These are phyloP conservation scores for Penicillium roqueforti DNA, from an alignment of 495 filamentous ascomycete genomes.

Conservation along the genomic window DNA sequence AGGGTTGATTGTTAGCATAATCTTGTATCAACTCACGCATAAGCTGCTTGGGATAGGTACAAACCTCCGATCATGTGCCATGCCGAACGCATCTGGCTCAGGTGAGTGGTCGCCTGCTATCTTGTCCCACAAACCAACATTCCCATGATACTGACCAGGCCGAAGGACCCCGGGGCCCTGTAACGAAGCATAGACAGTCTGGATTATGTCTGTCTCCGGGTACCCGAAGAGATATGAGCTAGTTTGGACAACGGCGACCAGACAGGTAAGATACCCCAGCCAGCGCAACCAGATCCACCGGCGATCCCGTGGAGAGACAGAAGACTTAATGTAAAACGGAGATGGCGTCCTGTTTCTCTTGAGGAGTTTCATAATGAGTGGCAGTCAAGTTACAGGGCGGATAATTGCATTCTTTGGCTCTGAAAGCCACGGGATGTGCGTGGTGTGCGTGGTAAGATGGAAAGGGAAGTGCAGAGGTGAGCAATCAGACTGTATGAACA, in stretches of 20 bases:
- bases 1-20: background rate
- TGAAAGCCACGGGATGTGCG: background rate
- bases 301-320: background rate
- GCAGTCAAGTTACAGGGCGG: background rate
- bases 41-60: background rate
- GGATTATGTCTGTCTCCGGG: slow-evolving; percentile 5
- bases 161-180: slow-evolving; percentile 9
- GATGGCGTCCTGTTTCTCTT: background rate
- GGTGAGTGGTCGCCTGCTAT: slow-evolving; percentile 14
- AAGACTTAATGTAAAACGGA: background rate
- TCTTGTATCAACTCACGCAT: background rate
- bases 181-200: background rate
- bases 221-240: slow-evolving; percentile 1
- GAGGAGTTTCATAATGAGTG: background rate
- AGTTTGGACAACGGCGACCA: slow-evolving; percentile 9
- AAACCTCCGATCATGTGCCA: slow-evolving; percentile 16
- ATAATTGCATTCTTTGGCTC: background rate
- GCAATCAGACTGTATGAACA: background rate
- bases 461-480: background rate
- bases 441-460: background rate
- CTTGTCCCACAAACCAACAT: background rate
- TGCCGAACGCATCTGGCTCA: slow-evolving; percentile 17
- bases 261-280: slow-evolving; percentile 8
- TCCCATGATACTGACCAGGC: slow-evolving; percentile 20
- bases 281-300: slow-evolving; percentile 12